Evolutionary conservation across 805 yeast genomes (phyloP).

Genomic region (Starmerella tilneyi): DNA sequence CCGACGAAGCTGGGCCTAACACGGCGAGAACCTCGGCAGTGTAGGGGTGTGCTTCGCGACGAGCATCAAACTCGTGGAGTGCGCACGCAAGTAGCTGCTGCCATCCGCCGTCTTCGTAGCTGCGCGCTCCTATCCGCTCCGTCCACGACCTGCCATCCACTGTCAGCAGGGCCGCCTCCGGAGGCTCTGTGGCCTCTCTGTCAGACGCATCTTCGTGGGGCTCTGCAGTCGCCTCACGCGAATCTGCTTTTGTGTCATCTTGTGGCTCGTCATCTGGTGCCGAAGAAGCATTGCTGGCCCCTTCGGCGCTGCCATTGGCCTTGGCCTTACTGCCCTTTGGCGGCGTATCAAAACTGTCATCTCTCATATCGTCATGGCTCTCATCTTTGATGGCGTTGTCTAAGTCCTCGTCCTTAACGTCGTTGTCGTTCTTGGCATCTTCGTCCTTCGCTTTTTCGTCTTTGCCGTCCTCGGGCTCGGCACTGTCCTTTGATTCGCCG

Average conservation of each 20-base stretch:
- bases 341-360: background rate
- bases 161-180: background rate
- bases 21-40: constrained; percentile 43
- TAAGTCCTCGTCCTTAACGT: constrained; percentile 31
- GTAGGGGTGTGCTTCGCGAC: constrained; percentile 43
- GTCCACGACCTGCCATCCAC: constrained; percentile 44
- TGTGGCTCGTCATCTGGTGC: constrained; percentile 31
- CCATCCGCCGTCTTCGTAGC: constrained; percentile 80
- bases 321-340: background rate
- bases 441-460: constrained; percentile 24
- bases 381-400: constrained; percentile 17
- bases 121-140: constrained; percentile 61
- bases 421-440: constrained; percentile 9
- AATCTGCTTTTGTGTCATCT: constrained; percentile 14
- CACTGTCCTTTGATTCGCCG: no score
- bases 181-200: background rate
- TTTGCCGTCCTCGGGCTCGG: constrained; percentile 14
- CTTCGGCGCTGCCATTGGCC: no score
- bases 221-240: constrained; percentile 5
- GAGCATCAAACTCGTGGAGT: constrained; percentile 48
- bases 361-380: constrained; percentile 15
- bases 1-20: constrained; percentile 42
- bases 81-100: constrained; percentile 66
- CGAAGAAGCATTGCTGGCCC: no score
- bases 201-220: background rate